phyloP scores from a whole-genome alignment of 2,329 filamentous ascomycete species.

The Ceratocystis albifundus region DNA sequence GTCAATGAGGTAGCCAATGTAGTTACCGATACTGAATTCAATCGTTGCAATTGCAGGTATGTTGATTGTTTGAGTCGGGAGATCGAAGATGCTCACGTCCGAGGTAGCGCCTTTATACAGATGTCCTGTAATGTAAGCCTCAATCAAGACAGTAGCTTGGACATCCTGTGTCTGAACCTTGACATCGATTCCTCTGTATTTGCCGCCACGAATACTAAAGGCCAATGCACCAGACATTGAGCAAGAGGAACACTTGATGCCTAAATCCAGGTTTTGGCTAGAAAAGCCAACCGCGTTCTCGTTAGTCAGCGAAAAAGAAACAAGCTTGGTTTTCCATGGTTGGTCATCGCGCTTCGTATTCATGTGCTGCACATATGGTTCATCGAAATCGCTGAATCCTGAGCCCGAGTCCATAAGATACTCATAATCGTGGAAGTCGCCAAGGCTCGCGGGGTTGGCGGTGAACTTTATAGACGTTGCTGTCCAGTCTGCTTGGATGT shows the following conservation, averaged over 20 bases:
- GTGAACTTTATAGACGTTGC: not conserved
- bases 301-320: not conserved
- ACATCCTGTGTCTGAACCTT: slow-evolving; percentile 5
- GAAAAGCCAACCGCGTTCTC: slow-evolving; percentile 10
- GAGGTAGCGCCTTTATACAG: not conserved
- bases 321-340: slow-evolving; percentile 15
- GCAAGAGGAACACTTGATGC: slow-evolving; percentile 10
- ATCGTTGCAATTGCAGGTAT: not conserved
- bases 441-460: not conserved
- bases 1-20: slow-evolving; percentile 16
- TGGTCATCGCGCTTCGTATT: not conserved
- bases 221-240: not conserved
- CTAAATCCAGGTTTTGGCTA: not conserved
- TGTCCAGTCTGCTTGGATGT: not conserved
- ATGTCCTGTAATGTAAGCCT: slow-evolving; percentile 13
- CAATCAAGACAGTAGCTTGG: slow-evolving; percentile 3
- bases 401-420: slow-evolving; percentile 8
- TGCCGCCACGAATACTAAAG: slow-evolving; percentile 7
- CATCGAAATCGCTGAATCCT: slow-evolving; percentile 11
- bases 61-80: not conserved
- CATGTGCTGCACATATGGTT: not conserved
- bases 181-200: slow-evolving; percentile 4
- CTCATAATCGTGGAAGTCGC: slow-evolving; percentile 13
- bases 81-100: not conserved
- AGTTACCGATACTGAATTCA: slow-evolving; percentile 1